phyloP scores from a whole-genome alignment of 352 stramenopile genomes.

The Phytophthora citrophthora region DNA sequence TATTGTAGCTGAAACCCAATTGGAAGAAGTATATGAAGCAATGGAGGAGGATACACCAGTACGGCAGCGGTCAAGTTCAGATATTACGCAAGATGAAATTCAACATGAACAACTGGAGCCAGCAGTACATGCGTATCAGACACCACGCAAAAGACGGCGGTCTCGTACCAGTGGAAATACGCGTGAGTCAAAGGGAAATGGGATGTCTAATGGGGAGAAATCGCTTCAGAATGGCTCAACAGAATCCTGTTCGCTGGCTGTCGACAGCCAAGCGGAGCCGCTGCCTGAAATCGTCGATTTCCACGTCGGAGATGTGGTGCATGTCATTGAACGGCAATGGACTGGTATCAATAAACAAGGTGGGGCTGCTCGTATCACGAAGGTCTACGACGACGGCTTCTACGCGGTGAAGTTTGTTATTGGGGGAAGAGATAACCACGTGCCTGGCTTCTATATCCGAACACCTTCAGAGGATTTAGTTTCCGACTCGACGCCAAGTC shows the following conservation, averaged over 20 bases:
- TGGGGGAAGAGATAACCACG: constrained; percentile 32
- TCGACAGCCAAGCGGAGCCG: constrained; percentile 21
- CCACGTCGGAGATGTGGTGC: constrained; percentile 75
- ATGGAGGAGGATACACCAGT: constrained; percentile 3
- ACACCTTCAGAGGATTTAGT: constrained; percentile 44
- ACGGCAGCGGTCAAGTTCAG: constrained; percentile 8
- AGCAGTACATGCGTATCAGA: constrained; percentile 6
- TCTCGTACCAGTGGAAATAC: constrained; percentile 10
- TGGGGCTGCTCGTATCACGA: constrained; percentile 82
- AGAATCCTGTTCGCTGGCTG: constrained; percentile 11
- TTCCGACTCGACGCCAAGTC: constrained; percentile 50
- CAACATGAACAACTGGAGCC: constrained; percentile 7
- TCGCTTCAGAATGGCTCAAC: constrained; percentile 8
- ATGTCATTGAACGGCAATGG: constrained; percentile 90
- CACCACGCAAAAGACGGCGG: constrained; percentile 21
- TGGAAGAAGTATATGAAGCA: constrained; percentile 11
- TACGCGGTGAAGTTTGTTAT: constrained; percentile 75
- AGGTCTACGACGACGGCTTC: constrained; percentile 61
- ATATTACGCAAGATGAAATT: constrained; percentile 5
- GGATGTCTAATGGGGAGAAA: constrained; percentile 1
- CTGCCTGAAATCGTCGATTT: constrained; percentile 44
- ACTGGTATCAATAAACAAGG: constrained; percentile 92
- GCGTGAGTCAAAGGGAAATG: neutral
- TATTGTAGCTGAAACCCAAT: constrained; percentile 21
- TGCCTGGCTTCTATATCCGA: constrained; percentile 51